A percentile compares a stretch with the other conserved stretches of the same genome.
These are phyloP conservation scores for Carnegiea gigantea DNA, from an alignment of 179 eudicot genomes.

Conservation along the genomic window DNA sequence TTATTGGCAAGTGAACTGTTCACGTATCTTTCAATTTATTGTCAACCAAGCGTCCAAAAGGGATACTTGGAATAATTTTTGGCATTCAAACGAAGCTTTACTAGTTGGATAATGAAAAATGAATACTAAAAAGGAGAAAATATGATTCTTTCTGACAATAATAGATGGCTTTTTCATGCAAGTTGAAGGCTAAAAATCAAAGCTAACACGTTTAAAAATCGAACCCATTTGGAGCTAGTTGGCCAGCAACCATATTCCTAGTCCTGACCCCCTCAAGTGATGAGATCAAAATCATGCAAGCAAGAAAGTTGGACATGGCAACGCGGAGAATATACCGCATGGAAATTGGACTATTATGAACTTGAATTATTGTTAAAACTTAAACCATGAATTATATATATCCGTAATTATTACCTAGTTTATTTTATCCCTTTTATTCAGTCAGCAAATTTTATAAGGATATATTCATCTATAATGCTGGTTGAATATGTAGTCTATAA, in stretches of 20 bases:
- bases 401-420: too few relatives aligned
- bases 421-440: too few relatives aligned
- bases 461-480: too few relatives aligned
- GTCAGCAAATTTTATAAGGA: too few relatives aligned
- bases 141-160: neutral
- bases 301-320: neutral
- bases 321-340: neutral
- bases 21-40: neutral
- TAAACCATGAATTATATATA: too few relatives aligned
- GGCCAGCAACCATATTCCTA: neutral
- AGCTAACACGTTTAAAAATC: neutral
- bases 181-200: neutral
- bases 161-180: slow-evolving; percentile 10
- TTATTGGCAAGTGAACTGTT: too few relatives aligned
- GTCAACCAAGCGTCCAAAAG: neutral
- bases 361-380: too few relatives aligned
- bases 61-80: neutral
- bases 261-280: neutral
- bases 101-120: neutral
- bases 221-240: neutral
- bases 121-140: neutral
- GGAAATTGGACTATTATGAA: neutral
- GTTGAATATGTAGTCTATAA: too few relatives aligned
- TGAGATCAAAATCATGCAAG: neutral
- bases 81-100: neutral